A percentile compares a stretch with the other conserved stretches of the same genome.
Conservation (phyloP, 2,329 filamentous ascomycete species). For the Aureobasidium sp. region DNA sequence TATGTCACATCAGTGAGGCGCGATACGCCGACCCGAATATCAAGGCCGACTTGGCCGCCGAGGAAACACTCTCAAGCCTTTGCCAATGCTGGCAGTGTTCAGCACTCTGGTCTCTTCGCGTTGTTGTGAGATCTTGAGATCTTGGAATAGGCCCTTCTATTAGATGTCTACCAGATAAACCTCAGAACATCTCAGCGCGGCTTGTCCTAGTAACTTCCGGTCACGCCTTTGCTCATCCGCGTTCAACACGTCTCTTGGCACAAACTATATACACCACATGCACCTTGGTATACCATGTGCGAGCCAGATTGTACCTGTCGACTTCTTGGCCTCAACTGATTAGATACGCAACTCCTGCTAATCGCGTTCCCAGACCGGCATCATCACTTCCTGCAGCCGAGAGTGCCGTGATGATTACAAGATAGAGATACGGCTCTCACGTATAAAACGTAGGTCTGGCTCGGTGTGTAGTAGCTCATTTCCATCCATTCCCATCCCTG, state of each 20-base stretch:
- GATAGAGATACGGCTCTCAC: not conserved
- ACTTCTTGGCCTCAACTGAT: not conserved
- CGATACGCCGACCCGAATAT: not conserved
- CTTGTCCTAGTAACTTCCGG: not conserved
- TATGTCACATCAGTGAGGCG: not conserved
- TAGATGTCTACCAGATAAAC: not conserved
- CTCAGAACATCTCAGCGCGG: not conserved
- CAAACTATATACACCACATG: not conserved
- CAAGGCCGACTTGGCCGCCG: slow-evolving; percentile 16
- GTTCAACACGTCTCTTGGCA: not conserved
- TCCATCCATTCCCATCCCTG: not conserved
- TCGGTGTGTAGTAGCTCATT: not conserved
- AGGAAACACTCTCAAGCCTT: slow-evolving; percentile 1
- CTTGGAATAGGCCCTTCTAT: not conserved
- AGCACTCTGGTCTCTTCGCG: not conserved
- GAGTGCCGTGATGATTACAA: not conserved
- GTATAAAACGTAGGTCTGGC: not conserved
- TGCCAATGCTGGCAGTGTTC: slow-evolving; percentile 5
- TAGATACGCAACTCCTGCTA: not conserved
- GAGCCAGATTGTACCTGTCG: not conserved
- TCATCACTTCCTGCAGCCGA: not conserved
- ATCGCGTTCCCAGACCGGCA: not conserved
- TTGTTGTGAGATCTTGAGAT: not conserved
- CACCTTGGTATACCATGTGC: not conserved
- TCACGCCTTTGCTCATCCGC: not conserved